Base-by-base conservation (phyloP, 2,329 filamentous ascomycete species). In the Stachybotrys chartarum region DNA sequence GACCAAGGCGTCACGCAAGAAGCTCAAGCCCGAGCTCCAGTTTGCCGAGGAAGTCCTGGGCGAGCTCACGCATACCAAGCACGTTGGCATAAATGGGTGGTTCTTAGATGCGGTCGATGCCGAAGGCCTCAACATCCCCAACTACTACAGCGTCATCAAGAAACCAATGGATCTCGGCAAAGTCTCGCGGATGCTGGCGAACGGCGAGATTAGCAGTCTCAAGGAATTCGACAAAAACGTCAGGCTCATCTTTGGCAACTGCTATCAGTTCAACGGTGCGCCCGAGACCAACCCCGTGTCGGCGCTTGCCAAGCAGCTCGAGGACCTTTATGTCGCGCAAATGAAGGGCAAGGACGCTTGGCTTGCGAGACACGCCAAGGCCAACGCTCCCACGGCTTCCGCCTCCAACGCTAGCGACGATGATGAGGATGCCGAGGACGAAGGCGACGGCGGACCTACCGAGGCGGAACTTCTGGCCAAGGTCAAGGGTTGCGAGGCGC, bases 81-180 rank as follows among this genome's bases (percentile, higher is more conserved):
- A 97, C 67, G 78, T 77, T 55, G 67, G 73, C 2, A 75, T 86
- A 61, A 90, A 90, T 48, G 79, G 80, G 55, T 86, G 89, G 57
- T 99, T 99, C 75, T 75, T 90, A 64, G 75, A 82, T 7, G 89
- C 94, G 0, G 94, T 99, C 18, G 94, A 99, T 68, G 91, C 94
- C 0, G 92, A 97, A 42, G 93, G 92, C 0, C 77, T 97, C 54
- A 91, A 93, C 68, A 97, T 97, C 57, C 94, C 94, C 1, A 87
- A 88, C 30, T 99, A 99, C 69, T 90, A 94, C 69, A 91, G 88
- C 65, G 78, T 97, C 58, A 91, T 99, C 74, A 97, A 96, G 78
- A 91, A 92, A 68, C 94, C 94, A 0, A 99, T 97, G 93, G 93
- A 99, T 69, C 78, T 97, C 52, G 79, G 81, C 16, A 96, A 90